Base-by-base conservation (phyloP, 2,329 filamentous ascomycete genomes). In the Fusarium agapanthi region DNA sequence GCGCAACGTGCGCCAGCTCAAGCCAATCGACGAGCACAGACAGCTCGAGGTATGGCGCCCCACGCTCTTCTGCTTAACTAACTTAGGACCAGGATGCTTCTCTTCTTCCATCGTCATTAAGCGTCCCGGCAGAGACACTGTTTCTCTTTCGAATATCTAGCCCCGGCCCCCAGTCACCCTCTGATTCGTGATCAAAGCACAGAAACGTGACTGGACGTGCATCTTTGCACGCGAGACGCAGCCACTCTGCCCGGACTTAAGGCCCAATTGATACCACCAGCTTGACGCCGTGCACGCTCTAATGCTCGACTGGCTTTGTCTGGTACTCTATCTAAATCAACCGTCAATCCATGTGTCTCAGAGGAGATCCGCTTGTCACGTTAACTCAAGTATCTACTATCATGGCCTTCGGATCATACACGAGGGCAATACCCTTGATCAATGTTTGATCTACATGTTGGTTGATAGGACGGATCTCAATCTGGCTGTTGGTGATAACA, bases 141-240 rank as follows among this genome's bases (percentile, higher is more conserved):
- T 53, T 60, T 61, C 37, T 71, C 55, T 57, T 44, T 48, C 37
- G 55, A 62, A 34, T 55, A 56, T 67, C 58, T 59, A 30, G 59
- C 59, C 61, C 62, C 61, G 40, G 28, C 24, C 64, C 57, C 57
- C 58, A 41, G 50, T 34, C 56, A 37, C 58, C 43, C 60, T 65
- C 45, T 68, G 70, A 64, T 73, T 73, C 61, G 66, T 73, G 66
- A 62, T 45, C 51, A 54, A 40, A 73, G 58, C 55, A 45, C 53
- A 71, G 67, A 66, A 67, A 73, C 69, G 67, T 73, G 70, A 72
- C 70, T 73, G 67, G 63, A 45, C 66, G 70, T 73, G 71, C 71
- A 71, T 67, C 56, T 54, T 61, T 71, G 50, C 58, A 71, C 59
- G 70, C 70, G 71, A 62, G 65, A 73, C 54, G 70, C 66, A 73